Conservation (phyloP, 2,329 filamentous ascomycete species). For the Xylaria polymorpha region DNA sequence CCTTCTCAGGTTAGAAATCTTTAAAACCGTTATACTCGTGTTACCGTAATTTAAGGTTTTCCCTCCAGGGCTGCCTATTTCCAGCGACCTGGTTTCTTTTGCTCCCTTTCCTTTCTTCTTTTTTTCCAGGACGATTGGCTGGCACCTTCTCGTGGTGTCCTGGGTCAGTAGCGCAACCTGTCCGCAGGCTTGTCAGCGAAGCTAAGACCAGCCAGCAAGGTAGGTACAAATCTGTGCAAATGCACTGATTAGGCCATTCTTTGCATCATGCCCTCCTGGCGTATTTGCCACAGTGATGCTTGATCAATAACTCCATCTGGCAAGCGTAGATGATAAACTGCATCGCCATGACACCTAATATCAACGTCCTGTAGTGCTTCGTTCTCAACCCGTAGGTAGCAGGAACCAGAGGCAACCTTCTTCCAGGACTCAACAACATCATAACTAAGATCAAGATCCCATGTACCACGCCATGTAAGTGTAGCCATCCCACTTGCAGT, state of each 20-base stretch:
- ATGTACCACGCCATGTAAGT: slow-evolving; percentile 24
- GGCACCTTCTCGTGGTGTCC: slow-evolving; percentile 2
- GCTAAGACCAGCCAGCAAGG: slow-evolving; percentile 11
- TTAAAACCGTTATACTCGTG: too few species aligned
- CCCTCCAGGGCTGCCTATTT: too few species aligned
- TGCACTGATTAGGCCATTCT: slow-evolving; percentile 24
- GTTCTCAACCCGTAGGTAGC: slow-evolving; percentile 11
- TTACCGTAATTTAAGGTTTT: too few species aligned
- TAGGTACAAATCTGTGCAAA: slow-evolving; percentile 21
- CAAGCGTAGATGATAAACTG: slow-evolving; percentile 20
- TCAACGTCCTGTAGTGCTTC: slow-evolving; percentile 11
- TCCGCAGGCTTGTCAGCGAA: slow-evolving; percentile 12
- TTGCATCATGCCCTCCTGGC: slow-evolving; percentile 19
- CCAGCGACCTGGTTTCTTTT: too few species aligned
- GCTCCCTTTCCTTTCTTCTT: slow-evolving; percentile 8
- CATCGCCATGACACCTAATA: slow-evolving; percentile 22
- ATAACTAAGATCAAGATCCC: slow-evolving; percentile 14
- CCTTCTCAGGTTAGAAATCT: too few species aligned
- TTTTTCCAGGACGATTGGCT: slow-evolving; percentile 4
- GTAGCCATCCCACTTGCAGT: slow-evolving; percentile 5
- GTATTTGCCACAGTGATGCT: slow-evolving; percentile 22
- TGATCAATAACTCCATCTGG: slow-evolving; percentile 21
- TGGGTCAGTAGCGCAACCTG: slow-evolving; percentile 9
- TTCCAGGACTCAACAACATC: slow-evolving; percentile 18
- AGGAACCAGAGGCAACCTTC: slow-evolving; percentile 13